Base-by-base conservation (phyloP, 441 rosid genomes). In the Croton setiger region DNA sequence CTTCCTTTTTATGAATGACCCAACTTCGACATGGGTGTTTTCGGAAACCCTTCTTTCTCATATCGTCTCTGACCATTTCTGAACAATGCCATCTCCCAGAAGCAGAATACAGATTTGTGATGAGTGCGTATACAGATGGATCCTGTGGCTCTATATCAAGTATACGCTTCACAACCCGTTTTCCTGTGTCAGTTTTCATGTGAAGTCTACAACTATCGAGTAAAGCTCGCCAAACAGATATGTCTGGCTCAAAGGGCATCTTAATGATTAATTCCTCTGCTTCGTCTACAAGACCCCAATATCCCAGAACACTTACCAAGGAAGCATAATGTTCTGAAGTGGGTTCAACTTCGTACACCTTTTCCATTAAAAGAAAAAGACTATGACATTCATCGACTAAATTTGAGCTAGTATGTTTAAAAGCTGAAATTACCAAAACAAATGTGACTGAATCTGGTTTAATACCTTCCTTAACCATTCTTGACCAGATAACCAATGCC, bases 21-120 rank as follows among this genome's bases (percentile, higher is more conserved):
- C 93, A 91, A 80, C 98, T 91, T 79, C 87, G 81, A 52, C 88
- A 77, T 10, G 96, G 95, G 68, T 82, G 81, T 83, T 93, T 93
- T 23, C 61, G 75, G 59, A 89, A 43, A 27, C 96, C 85, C 70
- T 70, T 82, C 66, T 74, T 76, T 37, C 85, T 80, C 96, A 91
- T 93, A 63, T 81, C 77, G 47, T 84, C 86, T 79, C 96, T 80
- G 41, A 87, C 76, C 60, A 64, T 76, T 69, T 91, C 95, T 37
- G 97, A 79, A 62, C 86, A 84, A 71, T 85, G 88, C 95, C 95
- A 88, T 62, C 92, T 77, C 55, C 98, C 97, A 1, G 95, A 88
- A 60, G 97, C 88, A 21, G 96, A 86, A 79, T 91, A 93, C 57
- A 91, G 79, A 78, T 93, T 93, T 68, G 96, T 82, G 3, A 87